Percentiles rank a stretch among this genome's conserved stretches.
These are phyloP conservation scores for Talaromyces ruber DNA, from an alignment of 495 filamentous ascomycete genomes.

Conservation along the genomic window DNA sequence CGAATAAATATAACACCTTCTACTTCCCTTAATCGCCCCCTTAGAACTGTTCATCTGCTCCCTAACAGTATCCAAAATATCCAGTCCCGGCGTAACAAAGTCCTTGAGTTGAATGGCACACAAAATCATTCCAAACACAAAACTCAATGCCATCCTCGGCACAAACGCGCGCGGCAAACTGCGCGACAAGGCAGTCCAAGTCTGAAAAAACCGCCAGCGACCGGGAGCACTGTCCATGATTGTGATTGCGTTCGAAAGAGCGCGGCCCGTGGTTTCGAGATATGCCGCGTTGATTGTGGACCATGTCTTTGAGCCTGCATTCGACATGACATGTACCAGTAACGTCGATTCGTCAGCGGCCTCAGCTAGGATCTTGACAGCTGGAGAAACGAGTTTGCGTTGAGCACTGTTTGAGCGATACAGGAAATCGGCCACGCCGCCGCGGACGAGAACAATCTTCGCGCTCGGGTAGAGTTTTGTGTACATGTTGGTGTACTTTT, in stretches of 20 bases:
- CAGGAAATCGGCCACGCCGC: neutral
- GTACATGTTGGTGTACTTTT: conserved; percentile 2
- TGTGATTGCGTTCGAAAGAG: neutral
- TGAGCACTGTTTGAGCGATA: neutral
- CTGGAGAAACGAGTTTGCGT: neutral
- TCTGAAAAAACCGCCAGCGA: neutral
- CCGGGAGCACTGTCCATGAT: conserved; percentile 3
- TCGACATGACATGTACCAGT: neutral
- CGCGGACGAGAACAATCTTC: neutral
- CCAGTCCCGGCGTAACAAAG: neutral
- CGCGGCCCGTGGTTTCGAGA: neutral
- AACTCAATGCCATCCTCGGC: neutral
- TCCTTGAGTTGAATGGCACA: neutral
- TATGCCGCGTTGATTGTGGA: neutral
- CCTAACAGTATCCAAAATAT: neutral
- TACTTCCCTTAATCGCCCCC: neutral
- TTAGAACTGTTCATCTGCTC: neutral
- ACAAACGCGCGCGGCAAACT: neutral
- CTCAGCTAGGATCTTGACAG: neutral
- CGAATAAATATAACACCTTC: conserved; percentile 15
- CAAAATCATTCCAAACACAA: neutral
- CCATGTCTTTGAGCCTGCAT: neutral
- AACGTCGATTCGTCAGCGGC: neutral
- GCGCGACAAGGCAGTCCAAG: neutral
- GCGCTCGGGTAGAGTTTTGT: neutral